phyloP scores from a whole-genome alignment of 768 basidiomycete genomes.

The Termitomyces heimii region DNA sequence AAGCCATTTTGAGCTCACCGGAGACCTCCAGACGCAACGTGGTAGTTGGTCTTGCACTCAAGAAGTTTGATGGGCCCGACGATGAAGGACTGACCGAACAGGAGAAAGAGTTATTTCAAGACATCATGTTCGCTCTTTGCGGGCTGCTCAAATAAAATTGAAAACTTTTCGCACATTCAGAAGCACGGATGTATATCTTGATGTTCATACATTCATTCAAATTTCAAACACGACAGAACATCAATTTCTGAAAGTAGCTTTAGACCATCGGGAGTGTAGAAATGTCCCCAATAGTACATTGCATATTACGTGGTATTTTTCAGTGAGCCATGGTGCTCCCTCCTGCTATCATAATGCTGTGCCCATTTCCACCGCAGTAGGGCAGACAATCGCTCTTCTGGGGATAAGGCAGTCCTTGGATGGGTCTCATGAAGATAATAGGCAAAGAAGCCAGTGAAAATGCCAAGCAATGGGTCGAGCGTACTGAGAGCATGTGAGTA shows the following conservation, averaged over 20 bases:
- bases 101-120: slow-evolving; percentile 41
- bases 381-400: slow-evolving; percentile 46
- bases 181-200: not conserved
- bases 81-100: slow-evolving; percentile 23
- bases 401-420: slow-evolving; percentile 60
- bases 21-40: slow-evolving; percentile 50
- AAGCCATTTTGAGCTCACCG: slow-evolving; percentile 33
- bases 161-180: not conserved
- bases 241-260: not conserved
- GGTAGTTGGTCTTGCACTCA: slow-evolving; percentile 71
- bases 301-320: slow-evolving; percentile 20
- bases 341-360: slow-evolving; percentile 31
- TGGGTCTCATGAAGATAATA: slow-evolving; percentile 79
- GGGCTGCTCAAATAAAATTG: slow-evolving; percentile 23
- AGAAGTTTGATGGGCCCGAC: slow-evolving; percentile 23
- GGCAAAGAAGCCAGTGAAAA: slow-evolving; percentile 74
- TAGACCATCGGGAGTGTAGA: not conserved
- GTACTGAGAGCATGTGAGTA: slow-evolving; percentile 31
- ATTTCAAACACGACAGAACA: not conserved
- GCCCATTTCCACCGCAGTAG: slow-evolving; percentile 67
- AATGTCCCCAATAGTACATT: not conserved
- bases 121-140: slow-evolving; percentile 43
- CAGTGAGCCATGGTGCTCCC: slow-evolving; percentile 34
- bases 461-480: slow-evolving; percentile 67
- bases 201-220: not conserved